These are phyloP conservation scores for Malus sieversii DNA, from an alignment of 306 rosid species.

Conservation along the genomic window DNA sequence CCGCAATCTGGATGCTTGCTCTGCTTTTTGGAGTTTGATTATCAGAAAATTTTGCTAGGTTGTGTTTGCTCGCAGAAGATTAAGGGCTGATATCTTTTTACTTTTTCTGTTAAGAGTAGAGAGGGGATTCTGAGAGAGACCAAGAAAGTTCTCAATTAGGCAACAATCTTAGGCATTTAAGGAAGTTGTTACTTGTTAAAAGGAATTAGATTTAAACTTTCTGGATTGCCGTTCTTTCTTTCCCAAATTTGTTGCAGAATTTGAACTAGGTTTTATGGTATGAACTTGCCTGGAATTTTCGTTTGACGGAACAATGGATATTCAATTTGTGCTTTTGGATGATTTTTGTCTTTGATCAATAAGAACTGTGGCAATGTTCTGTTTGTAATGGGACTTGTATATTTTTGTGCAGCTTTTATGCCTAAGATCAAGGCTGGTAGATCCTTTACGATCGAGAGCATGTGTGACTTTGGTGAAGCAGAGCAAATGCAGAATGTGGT, in stretches of 20 bases:
- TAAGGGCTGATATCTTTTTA: not conserved
- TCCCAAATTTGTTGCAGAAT: not conserved
- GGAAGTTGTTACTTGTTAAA: not conserved
- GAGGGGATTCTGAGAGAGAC: not conserved
- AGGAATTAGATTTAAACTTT: not conserved
- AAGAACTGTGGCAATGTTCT: not conserved
- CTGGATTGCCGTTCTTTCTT: not conserved
- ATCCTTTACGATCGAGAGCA: slow-evolving; percentile 56
- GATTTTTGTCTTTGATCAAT: not conserved
- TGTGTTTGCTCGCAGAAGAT: not conserved
- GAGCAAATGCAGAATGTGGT: slow-evolving; percentile 59
- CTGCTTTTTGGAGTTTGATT: not conserved
- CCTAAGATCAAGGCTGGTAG: slow-evolving; percentile 78
- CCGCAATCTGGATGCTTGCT: not conserved
- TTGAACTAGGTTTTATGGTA: not conserved
- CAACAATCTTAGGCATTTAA: not conserved
- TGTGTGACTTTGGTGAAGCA: slow-evolving; percentile 74
- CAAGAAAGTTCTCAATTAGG: no score
- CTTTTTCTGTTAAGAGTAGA: not conserved
- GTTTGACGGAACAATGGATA: not conserved
- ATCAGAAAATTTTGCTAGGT: no score
- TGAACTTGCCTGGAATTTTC: not conserved
- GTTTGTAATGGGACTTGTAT: slow-evolving; percentile 4
- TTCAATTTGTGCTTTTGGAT: not conserved
- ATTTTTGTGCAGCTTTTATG: slow-evolving; percentile 69